Percentiles rank a stretch among this genome's conserved stretches.
phyloP scores from a whole-genome alignment of 2,329 filamentous ascomycete species.

The Pseudocercospora eumusae region DNA sequence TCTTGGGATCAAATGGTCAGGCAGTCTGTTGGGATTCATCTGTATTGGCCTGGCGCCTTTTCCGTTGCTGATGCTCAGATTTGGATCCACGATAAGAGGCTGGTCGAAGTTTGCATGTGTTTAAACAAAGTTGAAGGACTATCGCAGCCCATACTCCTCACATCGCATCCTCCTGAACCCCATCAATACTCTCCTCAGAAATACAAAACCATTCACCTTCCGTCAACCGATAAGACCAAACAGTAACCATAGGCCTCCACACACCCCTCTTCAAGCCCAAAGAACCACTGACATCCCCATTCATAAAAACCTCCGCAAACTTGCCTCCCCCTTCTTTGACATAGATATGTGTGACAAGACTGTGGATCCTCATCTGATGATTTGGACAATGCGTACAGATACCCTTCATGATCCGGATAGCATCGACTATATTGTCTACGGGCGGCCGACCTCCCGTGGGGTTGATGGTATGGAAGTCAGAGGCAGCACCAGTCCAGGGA shows the following conservation, averaged over 20 bases:
- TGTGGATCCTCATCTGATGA: neutral
- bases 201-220: constrained; percentile 1
- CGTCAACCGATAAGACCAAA: neutral
- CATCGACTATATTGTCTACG: neutral
- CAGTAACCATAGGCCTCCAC: neutral
- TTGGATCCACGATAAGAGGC: constrained; percentile 23
- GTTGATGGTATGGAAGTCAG: neutral
- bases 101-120: constrained; percentile 26
- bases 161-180: neutral
- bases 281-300: neutral
- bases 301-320: neutral
- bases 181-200: neutral
- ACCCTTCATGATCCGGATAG: neutral
- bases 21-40: constrained; percentile 34
- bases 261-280: neutral
- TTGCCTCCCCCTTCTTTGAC: neutral
- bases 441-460: neutral
- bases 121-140: no score
- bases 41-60: constrained; percentile 29
- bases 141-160: neutral
- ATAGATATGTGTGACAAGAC: neutral
- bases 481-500: neutral
- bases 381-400: neutral
- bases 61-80: constrained; percentile 26
- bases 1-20: constrained; percentile 36